Percentiles rank a stretch among this genome's conserved stretches.
phyloP scores from a whole-genome alignment of 768 basidiomycete species.

The Hydnomerulius pinastri region DNA sequence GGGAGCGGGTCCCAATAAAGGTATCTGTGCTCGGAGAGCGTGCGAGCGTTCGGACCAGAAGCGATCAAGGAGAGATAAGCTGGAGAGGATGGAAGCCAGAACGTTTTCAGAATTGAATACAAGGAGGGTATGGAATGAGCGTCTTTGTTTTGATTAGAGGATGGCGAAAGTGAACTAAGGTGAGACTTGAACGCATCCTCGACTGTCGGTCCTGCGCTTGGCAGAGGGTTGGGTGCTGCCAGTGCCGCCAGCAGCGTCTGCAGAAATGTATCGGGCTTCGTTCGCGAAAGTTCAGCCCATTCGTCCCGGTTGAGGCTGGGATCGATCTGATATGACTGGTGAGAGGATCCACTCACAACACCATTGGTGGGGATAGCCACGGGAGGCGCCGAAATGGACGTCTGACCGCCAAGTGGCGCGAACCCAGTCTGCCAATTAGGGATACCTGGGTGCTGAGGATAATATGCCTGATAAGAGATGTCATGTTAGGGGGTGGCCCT shows the following conservation, averaged over 20 bases:
- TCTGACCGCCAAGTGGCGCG: constrained; percentile 24
- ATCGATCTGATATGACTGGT: constrained; percentile 42
- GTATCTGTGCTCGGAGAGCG: constrained; percentile 73
- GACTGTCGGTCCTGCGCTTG: constrained; percentile 60
- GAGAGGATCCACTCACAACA: constrained; percentile 15
- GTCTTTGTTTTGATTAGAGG: constrained; percentile 41
- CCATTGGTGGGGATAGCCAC: constrained; percentile 37
- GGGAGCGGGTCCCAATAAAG: constrained; percentile 86
- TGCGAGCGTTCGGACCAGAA: constrained; percentile 65
- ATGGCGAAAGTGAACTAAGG: constrained; percentile 61
- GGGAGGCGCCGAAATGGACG: constrained; percentile 33
- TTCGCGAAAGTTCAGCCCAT: constrained; percentile 62
- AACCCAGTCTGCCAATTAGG: constrained; percentile 33
- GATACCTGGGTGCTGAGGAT: constrained; percentile 33
- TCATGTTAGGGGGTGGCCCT: constrained; percentile 1
- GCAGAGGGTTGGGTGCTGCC: constrained; percentile 62
- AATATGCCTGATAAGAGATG: constrained; percentile 26
- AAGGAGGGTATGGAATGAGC: constrained; percentile 63
- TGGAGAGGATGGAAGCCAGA: constrained; percentile 82
- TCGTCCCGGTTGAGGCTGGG: constrained; percentile 58
- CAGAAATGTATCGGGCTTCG: constrained; percentile 59
- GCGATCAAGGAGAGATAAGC: constrained; percentile 77
- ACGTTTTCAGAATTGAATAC: constrained; percentile 78
- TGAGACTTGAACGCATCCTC: constrained; percentile 83
- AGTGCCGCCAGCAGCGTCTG: constrained; percentile 57